Base-by-base conservation (phyloP, 306 rosid genomes). In the barrel medic (Medicago truncatula) region DNA sequence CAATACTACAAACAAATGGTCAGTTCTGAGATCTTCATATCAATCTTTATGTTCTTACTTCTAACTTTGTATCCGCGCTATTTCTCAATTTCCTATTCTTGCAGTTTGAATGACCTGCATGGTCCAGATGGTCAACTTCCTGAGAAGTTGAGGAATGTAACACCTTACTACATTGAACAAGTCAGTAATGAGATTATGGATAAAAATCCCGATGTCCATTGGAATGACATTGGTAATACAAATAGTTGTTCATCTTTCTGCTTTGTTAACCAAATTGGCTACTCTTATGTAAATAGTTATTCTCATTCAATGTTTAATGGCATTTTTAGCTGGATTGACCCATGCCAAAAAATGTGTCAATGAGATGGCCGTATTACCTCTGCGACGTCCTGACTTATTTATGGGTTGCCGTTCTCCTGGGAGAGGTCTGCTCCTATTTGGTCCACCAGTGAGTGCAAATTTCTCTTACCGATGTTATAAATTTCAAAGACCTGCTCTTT, bases 111-210 rank as follows among this genome's bases (percentile, higher is more conserved):
- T 73, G 44, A 88, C 81, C 86, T 95, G 76, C 88, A 88, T 39
- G 99, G 99, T 65, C 99, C 96, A 63, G 97, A 95, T 79, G 97
- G 97, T 7, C 97, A 95, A 86, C 92, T 92, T 84, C 99, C 99
- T 17, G 97, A 95, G 87, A 95, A 92, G 66, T 71, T 92, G 82
- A 87, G 99, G 84, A 95, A 95, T 84, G 72, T 95, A 88, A 97
- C 92, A 63, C 97, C 97, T 71, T 93, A 97, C 80, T 93, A 92
- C 63, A 88, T 95, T 78, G 98, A 95, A 77, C 97, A 92, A 80
- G 84, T 95, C 69, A 95, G 98, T 82, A 95, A 92, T 28, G 98
- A 95, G 89, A 90, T 95, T 67, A 95, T 95, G 98, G 97, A 92
- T 59, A 87, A 76, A 86, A 93, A 90, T 83, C 99, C 99, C 40